Base-by-base conservation (phyloP, 805 yeast species). In the Yarrowia sp. region DNA sequence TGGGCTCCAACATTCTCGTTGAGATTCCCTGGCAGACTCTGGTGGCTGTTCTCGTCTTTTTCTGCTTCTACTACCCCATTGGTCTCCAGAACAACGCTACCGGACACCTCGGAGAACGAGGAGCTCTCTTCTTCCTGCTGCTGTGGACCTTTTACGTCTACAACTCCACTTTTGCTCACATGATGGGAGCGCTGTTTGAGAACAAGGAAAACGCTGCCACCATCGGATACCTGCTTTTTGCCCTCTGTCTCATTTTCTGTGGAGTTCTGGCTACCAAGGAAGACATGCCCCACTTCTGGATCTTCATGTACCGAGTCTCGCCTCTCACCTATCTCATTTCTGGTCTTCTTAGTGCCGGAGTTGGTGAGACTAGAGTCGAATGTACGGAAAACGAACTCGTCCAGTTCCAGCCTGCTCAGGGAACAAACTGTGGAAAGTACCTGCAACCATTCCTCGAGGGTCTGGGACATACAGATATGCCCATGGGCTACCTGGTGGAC, bases 281-380 rank as follows among this genome's bases (percentile, higher is more conserved):
- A 19, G 77, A 75, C 33, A 67, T 77, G 78, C 89, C 89, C 32
- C 85, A 90, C n/a, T 89, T 89, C 80, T 86, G 92, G 92, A 78
- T 82, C 48, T 88, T 87, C 80, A 85, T 88, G 90, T 88, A 87
- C 79, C 80, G 92, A 72, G 82, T 79, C 19, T 84, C 87, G 24
- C 93, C 95, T 17, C 77, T 87, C 67, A 85, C 91, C 0, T 89
- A 88, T 70, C 80, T 87, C 77, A 77, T 88, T 62, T 83, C 82
- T 66, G 81, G 83, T 62, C 77, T 88, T 66, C 77, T 85, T 28
- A 77, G 75, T 30, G 75, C 73, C 30, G 79, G 81, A 65, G 76
- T 80, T 67, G 85, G 85, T 68, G 79, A 80, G 66, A 76, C 78
- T 10, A 62, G 69, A 0, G 83, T 86, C 52, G 66, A 63, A 0